Percentiles rank a stretch among this genome's conserved stretches.
Evolutionary conservation across 768 basidiomycete genomes (phyloP).

Genomic region (Dendrothele bispora): DNA sequence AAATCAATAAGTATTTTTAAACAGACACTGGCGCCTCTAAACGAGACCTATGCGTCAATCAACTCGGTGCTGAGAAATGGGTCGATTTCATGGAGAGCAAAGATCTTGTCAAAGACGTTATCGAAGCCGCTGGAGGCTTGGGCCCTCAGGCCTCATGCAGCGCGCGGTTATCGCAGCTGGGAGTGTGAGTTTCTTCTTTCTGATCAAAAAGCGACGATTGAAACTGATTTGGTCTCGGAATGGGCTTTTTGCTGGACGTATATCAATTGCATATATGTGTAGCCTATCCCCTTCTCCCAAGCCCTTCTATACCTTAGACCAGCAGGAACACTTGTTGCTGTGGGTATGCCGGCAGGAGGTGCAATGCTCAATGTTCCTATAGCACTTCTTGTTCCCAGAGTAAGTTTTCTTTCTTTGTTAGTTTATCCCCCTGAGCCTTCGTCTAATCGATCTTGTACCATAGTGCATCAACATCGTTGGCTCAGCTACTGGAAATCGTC

Average conservation of each 20-base stretch:
- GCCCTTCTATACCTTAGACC: slow-evolving; percentile 69
- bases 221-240: not conserved
- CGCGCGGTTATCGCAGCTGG: slow-evolving; percentile 64
- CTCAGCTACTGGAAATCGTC: slow-evolving; percentile 56
- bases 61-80: slow-evolving; percentile 59
- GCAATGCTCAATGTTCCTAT: slow-evolving; percentile 58
- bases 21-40: slow-evolving; percentile 75
- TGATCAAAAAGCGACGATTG: no score
- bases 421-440: no score
- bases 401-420: slow-evolving; percentile 13
- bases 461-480: slow-evolving; percentile 47
- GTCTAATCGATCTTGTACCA: no score
- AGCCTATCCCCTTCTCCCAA: slow-evolving; percentile 35
- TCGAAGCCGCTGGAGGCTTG: slow-evolving; percentile 45
- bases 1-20: no score
- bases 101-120: slow-evolving; percentile 51
- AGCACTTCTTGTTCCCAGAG: slow-evolving; percentile 31
- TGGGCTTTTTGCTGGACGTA: not conserved
- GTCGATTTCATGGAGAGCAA: slow-evolving; percentile 59
- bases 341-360: slow-evolving; percentile 59
- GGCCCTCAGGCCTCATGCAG: slow-evolving; percentile 83
- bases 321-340: slow-evolving; percentile 68
- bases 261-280: no score
- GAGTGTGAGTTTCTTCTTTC: slow-evolving; percentile 36
- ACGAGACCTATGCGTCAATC: slow-evolving; percentile 46